Evolutionary conservation across 2,329 filamentous ascomycete species (phyloP).

Genomic region (Xylaria sp.): DNA sequence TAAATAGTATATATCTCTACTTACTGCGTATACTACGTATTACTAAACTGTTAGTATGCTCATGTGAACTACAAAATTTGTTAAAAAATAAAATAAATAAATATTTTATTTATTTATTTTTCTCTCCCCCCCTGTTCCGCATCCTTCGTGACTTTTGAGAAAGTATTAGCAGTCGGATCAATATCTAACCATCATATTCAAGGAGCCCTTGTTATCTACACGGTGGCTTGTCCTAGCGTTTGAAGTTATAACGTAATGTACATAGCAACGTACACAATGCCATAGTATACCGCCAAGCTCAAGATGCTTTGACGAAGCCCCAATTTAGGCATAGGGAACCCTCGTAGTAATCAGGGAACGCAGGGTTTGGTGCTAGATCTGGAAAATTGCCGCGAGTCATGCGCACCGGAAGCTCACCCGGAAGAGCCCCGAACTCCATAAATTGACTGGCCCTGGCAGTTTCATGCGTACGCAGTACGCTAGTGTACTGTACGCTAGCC

Average conservation of each 20-base stretch:
- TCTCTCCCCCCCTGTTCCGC: not conserved
- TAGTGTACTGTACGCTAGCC: not conserved
- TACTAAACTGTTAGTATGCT: not conserved
- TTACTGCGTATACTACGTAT: no score
- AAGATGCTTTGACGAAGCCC: not conserved
- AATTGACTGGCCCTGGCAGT: conserved; percentile 25
- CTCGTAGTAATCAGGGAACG: conserved; percentile 26
- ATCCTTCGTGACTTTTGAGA: not conserved
- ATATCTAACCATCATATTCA: conserved; percentile 11
- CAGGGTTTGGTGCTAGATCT: not conserved
- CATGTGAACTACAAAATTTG: not conserved
- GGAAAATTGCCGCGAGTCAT: conserved; percentile 32
- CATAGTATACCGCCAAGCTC: not conserved
- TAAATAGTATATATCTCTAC: not conserved
- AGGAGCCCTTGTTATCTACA: conserved; percentile 8
- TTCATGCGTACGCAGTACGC: conserved; percentile 17
- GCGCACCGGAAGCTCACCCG: conserved; percentile 27
- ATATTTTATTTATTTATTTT: conserved; percentile 17
- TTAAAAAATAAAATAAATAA: not conserved
- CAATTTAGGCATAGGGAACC: not conserved
- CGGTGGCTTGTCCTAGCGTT: conserved; percentile 28
- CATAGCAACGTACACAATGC: not conserved
- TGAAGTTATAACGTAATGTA: not conserved
- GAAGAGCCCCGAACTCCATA: conserved; percentile 1
- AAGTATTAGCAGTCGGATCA: not conserved